phyloP scores from a whole-genome alignment of 306 rosid genomes.

The Castanea mollissima region DNA sequence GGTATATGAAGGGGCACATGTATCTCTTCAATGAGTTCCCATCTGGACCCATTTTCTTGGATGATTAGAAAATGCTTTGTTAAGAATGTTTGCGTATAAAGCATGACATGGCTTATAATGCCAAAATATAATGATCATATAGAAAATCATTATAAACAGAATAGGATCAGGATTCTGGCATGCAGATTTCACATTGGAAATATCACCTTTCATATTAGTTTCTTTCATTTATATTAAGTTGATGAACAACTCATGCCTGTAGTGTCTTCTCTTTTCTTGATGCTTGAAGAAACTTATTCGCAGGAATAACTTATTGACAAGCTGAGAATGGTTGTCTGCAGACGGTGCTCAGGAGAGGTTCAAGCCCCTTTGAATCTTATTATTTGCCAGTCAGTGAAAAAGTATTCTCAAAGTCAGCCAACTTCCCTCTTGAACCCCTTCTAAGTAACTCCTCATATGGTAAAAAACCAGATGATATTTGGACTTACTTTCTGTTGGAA shows the following conservation, averaged over 20 bases:
- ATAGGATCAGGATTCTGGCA: not conserved
- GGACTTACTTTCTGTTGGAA: conserved; percentile 80
- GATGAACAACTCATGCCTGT: conserved; percentile 8
- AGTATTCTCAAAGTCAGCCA: conserved; percentile 40
- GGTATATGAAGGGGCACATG: not conserved
- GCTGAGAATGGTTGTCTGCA: conserved; percentile 72
- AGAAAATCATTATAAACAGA: not conserved
- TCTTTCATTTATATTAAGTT: conserved; percentile 3
- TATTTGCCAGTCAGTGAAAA: conserved; percentile 71
- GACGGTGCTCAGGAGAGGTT: conserved; percentile 65
- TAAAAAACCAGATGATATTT: conserved; percentile 41
- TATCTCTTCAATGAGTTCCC: not conserved
- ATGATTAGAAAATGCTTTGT: conserved; percentile 1
- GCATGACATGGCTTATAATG: not conserved
- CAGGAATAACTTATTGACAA: conserved; percentile 41
- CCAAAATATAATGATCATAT: conserved; percentile 6
- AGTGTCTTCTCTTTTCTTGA: conserved; percentile 33
- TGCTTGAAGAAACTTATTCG: conserved; percentile 40
- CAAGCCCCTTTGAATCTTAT: conserved; percentile 71
- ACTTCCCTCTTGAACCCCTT: conserved; percentile 79
- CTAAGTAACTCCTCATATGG: conserved; percentile 46
- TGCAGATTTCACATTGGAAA: conserved; percentile 8
- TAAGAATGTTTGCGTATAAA: conserved; percentile 6
- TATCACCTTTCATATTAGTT: not conserved
- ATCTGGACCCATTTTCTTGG: conserved; percentile 3